These are phyloP conservation scores for Trametes sp. DNA, from an alignment of 1,284 basidiomycete genomes.

Conservation along the genomic window DNA sequence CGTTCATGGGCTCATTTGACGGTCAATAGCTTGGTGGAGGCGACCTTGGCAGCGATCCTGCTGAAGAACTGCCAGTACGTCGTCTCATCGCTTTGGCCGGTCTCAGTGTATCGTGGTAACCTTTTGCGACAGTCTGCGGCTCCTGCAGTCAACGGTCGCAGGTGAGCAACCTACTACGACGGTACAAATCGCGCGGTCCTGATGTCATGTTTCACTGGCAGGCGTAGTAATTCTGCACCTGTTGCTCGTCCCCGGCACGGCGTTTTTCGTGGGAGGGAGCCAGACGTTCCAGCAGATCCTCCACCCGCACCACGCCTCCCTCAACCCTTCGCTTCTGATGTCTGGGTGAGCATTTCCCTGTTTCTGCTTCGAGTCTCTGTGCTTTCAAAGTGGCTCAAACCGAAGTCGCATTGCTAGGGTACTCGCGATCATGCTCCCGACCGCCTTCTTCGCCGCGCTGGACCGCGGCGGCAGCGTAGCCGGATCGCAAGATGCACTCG, in stretches of 20 bases:
- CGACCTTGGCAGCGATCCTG: conserved; percentile 69
- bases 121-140: conserved; percentile 48
- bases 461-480: conserved; percentile 44
- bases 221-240: conserved; percentile 71
- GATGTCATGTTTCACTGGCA: conserved; percentile 27
- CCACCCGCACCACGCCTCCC: conserved; percentile 56
- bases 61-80: conserved; percentile 72
- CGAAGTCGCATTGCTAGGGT: conserved; percentile 59
- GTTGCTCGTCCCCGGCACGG: conserved; percentile 64
- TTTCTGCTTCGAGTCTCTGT: too few species aligned
- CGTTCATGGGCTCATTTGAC: too few species aligned
- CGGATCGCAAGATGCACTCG: conserved; percentile 6
- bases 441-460: conserved; percentile 69
- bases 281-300: conserved; percentile 57
- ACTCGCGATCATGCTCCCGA: conserved; percentile 65
- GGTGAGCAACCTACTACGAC: conserved; percentile 42
- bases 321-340: conserved; percentile 69
- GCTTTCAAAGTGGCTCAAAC: too few species aligned
- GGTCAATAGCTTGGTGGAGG: conserved; percentile 57
- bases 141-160: conserved; percentile 67
- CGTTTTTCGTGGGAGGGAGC: conserved; percentile 67
- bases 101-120: neutral
- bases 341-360: conserved; percentile 58
- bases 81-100: neutral
- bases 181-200: neutral